Percentiles rank a stretch among this genome's conserved stretches.
These are phyloP conservation scores for Neobulgaria alba DNA, from an alignment of 2,329 filamentous ascomycete genomes.

Conservation along the genomic window DNA sequence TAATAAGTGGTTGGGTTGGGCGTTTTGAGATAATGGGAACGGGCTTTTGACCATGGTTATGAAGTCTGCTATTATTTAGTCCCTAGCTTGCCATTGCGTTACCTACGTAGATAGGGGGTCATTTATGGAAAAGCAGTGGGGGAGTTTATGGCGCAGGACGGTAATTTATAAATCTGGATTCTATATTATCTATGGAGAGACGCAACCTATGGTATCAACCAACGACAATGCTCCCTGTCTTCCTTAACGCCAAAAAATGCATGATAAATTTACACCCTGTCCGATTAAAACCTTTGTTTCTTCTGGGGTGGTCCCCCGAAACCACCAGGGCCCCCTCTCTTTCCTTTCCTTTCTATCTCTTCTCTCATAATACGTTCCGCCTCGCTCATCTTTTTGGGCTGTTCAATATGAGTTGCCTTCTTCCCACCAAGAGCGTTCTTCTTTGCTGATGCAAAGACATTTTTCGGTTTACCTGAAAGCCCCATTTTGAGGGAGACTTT, in stretches of 20 bases:
- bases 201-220: conserved; percentile 25
- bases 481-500: conserved; percentile 58
- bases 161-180: too few relatives aligned
- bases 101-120: too few relatives aligned
- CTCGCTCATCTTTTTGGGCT: conserved; percentile 78
- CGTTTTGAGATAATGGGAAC: too few relatives aligned
- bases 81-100: too few relatives aligned
- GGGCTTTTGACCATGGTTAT: too few relatives aligned
- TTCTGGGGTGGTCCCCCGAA: conserved; percentile 45
- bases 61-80: too few relatives aligned
- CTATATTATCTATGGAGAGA: too few relatives aligned
- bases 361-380: conserved; percentile 84
- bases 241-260: conserved; percentile 11
- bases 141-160: too few relatives aligned
- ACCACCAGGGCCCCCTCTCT: conserved; percentile 39
- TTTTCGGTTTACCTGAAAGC: conserved; percentile 61
- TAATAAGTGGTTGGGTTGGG: too few relatives aligned
- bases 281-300: conserved; percentile 36
- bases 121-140: too few relatives aligned
- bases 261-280: too few relatives aligned
- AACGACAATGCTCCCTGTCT: conserved; percentile 7
- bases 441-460: conserved; percentile 59
- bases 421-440: conserved; percentile 67
- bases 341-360: conserved; percentile 64
- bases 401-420: conserved; percentile 54